phyloP scores from a whole-genome alignment of 2,329 filamentous ascomycete species.

The Aspergillus ruber region DNA sequence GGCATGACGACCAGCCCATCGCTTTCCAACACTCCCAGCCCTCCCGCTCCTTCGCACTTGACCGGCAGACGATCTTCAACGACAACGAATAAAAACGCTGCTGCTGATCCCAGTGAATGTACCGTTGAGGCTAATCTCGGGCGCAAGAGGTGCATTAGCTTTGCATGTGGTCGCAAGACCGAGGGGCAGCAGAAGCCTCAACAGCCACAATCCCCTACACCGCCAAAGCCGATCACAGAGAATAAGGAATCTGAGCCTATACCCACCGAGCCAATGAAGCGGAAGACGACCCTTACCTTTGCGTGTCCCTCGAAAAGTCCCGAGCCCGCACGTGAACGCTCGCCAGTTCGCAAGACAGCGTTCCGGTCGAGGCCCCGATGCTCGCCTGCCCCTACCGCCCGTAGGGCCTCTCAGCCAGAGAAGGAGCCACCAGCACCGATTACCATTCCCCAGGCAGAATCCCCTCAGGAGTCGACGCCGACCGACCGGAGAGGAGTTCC shows the following conservation, averaged over 20 bases:
- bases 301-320: conserved; percentile 37
- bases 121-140: conserved; percentile 58
- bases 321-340: conserved; percentile 21
- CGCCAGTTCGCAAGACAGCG: conserved; percentile 16
- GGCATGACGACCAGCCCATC: conserved; percentile 76
- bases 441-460: conserved; percentile 7
- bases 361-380: conserved; percentile 27
- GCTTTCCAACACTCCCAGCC: conserved; percentile 81
- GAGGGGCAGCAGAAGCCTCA: conserved; percentile 26
- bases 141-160: conserved; percentile 85
- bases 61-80: conserved; percentile 17
- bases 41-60: conserved; percentile 56
- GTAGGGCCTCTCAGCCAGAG: conserved; percentile 19
- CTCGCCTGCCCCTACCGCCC: conserved; percentile 36
- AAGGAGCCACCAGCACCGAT: conserved; percentile 1
- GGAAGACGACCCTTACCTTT: conserved; percentile 43
- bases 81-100: conserved; percentile 16
- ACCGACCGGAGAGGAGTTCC: conserved; percentile 22
- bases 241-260: conserved; percentile 9
- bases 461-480: conserved; percentile 5
- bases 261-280: conserved; percentile 29
- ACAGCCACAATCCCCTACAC: conserved; percentile 15
- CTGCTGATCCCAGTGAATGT: conserved; percentile 44
- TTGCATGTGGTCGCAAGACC: conserved; percentile 70
- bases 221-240: conserved; percentile 13